Base-by-base conservation (phyloP, 2,329 filamentous ascomycete genomes). In the Claviceps pazoutovae region DNA sequence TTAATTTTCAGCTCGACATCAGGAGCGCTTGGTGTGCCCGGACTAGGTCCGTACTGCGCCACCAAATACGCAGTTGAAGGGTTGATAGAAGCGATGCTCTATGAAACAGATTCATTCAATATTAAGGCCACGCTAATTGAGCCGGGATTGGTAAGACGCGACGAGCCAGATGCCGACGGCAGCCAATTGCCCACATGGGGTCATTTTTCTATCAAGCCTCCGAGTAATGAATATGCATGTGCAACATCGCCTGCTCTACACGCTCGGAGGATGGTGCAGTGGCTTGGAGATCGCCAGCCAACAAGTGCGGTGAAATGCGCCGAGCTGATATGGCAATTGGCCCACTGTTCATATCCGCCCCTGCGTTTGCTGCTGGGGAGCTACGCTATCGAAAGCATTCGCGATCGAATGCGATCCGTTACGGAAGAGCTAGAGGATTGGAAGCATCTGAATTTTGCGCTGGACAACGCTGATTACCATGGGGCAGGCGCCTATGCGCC, bases 51-150 rank as follows among this genome's bases (percentile, higher is more conserved):
- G 0, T 97, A 95, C 64, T 97, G 91, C 67, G 93, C 93, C 1
- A 95, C 89, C 16, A 98, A 97, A 66, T 97, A 96, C 68, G 93
- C 93, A 0, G 88, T 95, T 4, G 93, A 98, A 64, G 93, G 91
- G 0, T 73, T 98, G 51, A 89, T 97, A 59, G 93, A 98, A 68
- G 90, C 88, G 16, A 91, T 98, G 86, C 76, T 96, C 16, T 97
- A 97, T 68, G 93, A 98, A 65, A 84, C 95, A 39, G 90, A 96
- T 58, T 68, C 73, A 0, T 96, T 95, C 69, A 91, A 93, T 63
- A 86, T 97, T 66, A 95, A 94, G 67, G 88, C 88, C 0, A 96
- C 91, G 2, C 76, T 98, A 5, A 90, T 97, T 0, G 88, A 96
- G 62, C 90, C 91, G 1, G 90, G 90, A 0, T 79, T 96, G 57